Evolutionary conservation across 129 eudicot genomes (phyloP), one percentile per base, ranked within the genome.

Genomic region (Ambrosia artemisiifolia): DNA sequence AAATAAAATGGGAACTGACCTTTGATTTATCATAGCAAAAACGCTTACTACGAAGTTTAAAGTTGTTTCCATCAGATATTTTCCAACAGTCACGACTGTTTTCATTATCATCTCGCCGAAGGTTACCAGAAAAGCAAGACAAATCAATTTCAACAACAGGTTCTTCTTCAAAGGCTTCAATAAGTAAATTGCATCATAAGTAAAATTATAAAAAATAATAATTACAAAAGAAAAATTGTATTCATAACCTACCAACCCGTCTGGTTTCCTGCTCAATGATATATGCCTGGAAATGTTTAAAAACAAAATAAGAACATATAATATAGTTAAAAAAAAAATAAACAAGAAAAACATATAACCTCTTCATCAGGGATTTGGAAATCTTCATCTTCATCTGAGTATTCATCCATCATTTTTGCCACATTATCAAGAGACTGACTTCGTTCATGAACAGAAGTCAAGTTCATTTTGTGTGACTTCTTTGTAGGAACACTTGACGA

Each of bases 311-410:
- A 79, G 48, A 42, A 67, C 30, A 59, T 11, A 50, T 11, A 68
- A 50, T 17, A 42, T 28, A 20, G 40, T 75, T 47, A 35, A 42
- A 50, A 51, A 0, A 0, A 12, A 49, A 5, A 57, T 5, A 20
- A 56, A 56, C 17, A 20, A 10, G 11, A 59, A 57, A 20, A 57
- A 2, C 7, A 43, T 14, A 43, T 40, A 54, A 66, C 98, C 91
- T 94, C 97, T 56, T 93, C 92, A 54, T 89, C 98, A 54, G 87
- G 81, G 40, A 70, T 79, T 67, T 78, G 98, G 70, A 78, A 67
- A 62, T 90, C 98, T 81, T 90, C 98, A 72, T 94, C 98, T 69
- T 94, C 98, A 62, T 94, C 98, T 33, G 98, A 94, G 79, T 85
- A 79, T 65, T 94, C 98, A 86, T 94, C 98, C 96, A 94, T 78